phyloP scores from a whole-genome alignment of 2,329 filamentous ascomycete genomes.

The Lachnellula subtilissima region DNA sequence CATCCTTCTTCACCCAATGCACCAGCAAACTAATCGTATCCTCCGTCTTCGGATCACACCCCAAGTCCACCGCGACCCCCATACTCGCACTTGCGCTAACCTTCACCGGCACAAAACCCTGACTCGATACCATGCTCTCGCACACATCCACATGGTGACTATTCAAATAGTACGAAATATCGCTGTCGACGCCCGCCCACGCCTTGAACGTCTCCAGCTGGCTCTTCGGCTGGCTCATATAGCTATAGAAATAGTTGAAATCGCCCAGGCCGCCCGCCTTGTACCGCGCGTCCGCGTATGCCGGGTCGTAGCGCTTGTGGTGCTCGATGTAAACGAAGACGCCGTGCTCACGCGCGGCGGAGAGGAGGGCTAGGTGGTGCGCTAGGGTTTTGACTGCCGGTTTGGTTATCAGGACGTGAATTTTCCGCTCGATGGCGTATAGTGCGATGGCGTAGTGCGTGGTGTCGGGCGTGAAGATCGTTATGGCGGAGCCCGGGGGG shows the following conservation, averaged over 20 bases:
- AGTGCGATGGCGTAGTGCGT: conserved; percentile 90
- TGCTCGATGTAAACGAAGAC: conserved; percentile 94
- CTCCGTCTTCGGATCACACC: conserved; percentile 77
- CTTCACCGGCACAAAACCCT: conserved; percentile 69
- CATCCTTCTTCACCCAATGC: conserved; percentile 73
- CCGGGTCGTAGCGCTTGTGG: conserved; percentile 93
- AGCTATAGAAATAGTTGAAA: conserved; percentile 98
- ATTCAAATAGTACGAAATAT: conserved; percentile 96
- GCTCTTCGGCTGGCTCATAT: conserved; percentile 41
- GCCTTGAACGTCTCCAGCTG: conserved; percentile 32
- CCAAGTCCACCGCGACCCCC: conserved; percentile 72
- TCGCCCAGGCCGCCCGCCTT: conserved; percentile 74
- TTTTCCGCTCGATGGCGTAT: conserved; percentile 81
- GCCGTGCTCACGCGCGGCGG: conserved; percentile 64
- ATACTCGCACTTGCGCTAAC: conserved; percentile 75
- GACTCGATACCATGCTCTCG: conserved; percentile 78
- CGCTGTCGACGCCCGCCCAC: conserved; percentile 74
- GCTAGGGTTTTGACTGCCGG: conserved; percentile 80
- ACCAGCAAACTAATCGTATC: conserved; percentile 90
- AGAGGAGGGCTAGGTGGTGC: conserved; percentile 73
- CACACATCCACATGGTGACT: conserved; percentile 90
- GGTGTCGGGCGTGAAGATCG: conserved; percentile 91
- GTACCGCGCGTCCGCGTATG: conserved; percentile 81
- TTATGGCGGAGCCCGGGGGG: conserved; percentile 78
- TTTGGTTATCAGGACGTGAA: conserved; percentile 93